These are phyloP conservation scores for Tulasnella sp. DNA, from an alignment of 768 basidiomycete species.

Conservation along the genomic window DNA sequence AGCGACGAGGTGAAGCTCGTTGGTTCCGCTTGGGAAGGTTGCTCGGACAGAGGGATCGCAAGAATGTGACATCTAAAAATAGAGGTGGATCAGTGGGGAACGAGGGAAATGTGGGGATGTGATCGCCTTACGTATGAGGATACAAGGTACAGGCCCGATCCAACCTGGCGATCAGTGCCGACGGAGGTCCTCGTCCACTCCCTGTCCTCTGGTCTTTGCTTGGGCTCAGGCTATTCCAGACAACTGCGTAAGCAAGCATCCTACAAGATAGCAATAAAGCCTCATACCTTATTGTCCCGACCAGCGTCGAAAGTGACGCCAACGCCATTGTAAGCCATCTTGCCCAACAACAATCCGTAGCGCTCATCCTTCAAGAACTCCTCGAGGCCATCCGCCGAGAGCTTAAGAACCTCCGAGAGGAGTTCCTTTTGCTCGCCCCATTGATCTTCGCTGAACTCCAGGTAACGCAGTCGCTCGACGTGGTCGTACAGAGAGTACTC, in stretches of 20 bases:
- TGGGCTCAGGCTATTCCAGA: conserved; percentile 29
- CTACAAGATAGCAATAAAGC: not conserved
- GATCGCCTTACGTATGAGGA: conserved; percentile 60
- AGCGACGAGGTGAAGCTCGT: conserved; percentile 68
- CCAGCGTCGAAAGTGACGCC: conserved; percentile 67
- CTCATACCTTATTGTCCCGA: conserved; percentile 63
- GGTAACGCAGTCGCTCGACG: conserved; percentile 66
- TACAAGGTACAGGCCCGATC: conserved; percentile 68
- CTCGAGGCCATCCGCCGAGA: conserved; percentile 62
- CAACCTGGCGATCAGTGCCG: conserved; percentile 72
- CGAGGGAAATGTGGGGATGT: not conserved
- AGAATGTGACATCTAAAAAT: conserved; percentile 58
- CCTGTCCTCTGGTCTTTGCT: conserved; percentile 48
- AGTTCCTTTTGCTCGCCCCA: conserved; percentile 50
- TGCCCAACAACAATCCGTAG: conserved; percentile 59
- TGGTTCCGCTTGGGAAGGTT: conserved; percentile 60
- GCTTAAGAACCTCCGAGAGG: conserved; percentile 53
- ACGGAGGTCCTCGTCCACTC: conserved; percentile 74
- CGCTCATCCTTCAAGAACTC: conserved; percentile 63
- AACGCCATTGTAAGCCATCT: conserved; percentile 72
- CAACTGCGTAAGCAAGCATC: conserved; percentile 17
- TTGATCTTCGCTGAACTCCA: conserved; percentile 48
- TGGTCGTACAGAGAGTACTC: conserved; percentile 72
- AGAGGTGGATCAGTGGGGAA: not conserved
- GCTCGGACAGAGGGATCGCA: conserved; percentile 66